phyloP scores from a whole-genome alignment of 768 basidiomycete species.

The Daedalea quercina region DNA sequence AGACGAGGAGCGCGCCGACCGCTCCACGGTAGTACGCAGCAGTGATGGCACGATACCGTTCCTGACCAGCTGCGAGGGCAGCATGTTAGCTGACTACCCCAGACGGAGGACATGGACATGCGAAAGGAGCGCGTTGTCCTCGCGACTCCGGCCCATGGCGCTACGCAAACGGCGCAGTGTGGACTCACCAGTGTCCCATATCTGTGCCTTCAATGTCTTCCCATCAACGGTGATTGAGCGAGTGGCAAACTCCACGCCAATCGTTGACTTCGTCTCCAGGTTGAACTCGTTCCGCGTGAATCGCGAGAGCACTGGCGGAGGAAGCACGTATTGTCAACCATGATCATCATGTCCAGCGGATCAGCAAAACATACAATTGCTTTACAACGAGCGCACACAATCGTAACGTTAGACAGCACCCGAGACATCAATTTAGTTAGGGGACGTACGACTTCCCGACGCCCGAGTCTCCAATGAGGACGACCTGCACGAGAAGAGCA shows the following conservation, averaged over 20 bases:
- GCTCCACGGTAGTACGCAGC: slow-evolving; percentile 99
- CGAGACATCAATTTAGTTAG: background rate
- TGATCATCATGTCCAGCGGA: background rate
- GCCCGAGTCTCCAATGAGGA: slow-evolving; percentile 97
- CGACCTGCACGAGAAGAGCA: slow-evolving; percentile 52
- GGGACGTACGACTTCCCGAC: slow-evolving; percentile 96
- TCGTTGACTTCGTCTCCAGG: slow-evolving; percentile 97
- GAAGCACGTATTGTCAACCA: background rate
- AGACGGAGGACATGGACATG: background rate
- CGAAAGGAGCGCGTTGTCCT: background rate
- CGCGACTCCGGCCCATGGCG: background rate
- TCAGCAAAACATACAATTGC: slow-evolving; percentile 49
- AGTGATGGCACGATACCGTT: slow-evolving; percentile 96
- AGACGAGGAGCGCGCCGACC: slow-evolving; percentile 86
- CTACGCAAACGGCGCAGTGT: slow-evolving; percentile 2
- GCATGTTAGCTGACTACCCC: background rate
- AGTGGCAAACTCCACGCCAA: slow-evolving; percentile 98
- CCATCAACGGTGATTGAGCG: slow-evolving; percentile 92
- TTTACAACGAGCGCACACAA: slow-evolving; percentile 18
- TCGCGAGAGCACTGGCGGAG: slow-evolving; percentile 83
- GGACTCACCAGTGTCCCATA: slow-evolving; percentile 94
- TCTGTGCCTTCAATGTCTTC: slow-evolving; percentile 96
- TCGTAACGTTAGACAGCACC: background rate
- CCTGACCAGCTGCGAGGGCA: slow-evolving; percentile 76
- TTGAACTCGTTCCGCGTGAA: slow-evolving; percentile 99